Evolutionary conservation across 1,284 basidiomycete species (phyloP).

Genomic region (Grifola frondosa): DNA sequence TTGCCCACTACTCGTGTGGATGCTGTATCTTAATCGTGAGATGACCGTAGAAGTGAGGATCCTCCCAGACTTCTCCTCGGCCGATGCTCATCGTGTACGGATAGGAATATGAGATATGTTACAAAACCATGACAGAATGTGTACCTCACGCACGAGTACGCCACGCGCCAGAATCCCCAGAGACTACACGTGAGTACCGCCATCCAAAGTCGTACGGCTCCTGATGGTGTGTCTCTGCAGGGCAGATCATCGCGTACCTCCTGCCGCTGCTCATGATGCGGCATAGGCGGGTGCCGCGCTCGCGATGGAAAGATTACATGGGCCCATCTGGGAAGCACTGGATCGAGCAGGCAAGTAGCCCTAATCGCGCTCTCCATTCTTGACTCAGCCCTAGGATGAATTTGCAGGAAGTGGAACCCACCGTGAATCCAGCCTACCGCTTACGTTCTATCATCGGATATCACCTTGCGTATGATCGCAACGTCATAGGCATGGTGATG

Average conservation of each 20-base stretch:
- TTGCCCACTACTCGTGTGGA: constrained; percentile 73
- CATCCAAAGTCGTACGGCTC: not conserved
- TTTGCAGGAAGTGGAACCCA: not conserved
- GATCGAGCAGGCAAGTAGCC: constrained; percentile 67
- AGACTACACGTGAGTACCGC: constrained; percentile 59
- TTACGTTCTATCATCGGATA: constrained; percentile 76
- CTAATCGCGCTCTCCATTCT: too few relatives aligned
- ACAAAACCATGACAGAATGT: constrained; percentile 37
- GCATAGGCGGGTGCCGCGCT: constrained; percentile 71
- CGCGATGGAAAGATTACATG: constrained; percentile 66
- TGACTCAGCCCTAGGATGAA: not conserved
- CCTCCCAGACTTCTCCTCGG: constrained; percentile 2
- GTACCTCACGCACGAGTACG: constrained; percentile 52
- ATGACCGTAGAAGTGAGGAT: constrained; percentile 58
- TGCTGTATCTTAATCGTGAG: constrained; percentile 72
- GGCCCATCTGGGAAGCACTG: constrained; percentile 70
- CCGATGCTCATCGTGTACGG: not conserved
- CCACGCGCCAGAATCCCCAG: constrained; percentile 53
- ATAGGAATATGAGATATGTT: constrained; percentile 71
- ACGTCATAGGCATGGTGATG: constrained; percentile 78
- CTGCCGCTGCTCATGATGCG: constrained; percentile 83
- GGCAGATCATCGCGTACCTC: constrained; percentile 66
- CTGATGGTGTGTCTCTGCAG: constrained; percentile 36
- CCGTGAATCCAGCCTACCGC: constrained; percentile 57
- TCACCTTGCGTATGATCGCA: constrained; percentile 65